Evolutionary conservation across 176 grass and related monocot species (phyloP).

Genomic region (Poa annua): DNA sequence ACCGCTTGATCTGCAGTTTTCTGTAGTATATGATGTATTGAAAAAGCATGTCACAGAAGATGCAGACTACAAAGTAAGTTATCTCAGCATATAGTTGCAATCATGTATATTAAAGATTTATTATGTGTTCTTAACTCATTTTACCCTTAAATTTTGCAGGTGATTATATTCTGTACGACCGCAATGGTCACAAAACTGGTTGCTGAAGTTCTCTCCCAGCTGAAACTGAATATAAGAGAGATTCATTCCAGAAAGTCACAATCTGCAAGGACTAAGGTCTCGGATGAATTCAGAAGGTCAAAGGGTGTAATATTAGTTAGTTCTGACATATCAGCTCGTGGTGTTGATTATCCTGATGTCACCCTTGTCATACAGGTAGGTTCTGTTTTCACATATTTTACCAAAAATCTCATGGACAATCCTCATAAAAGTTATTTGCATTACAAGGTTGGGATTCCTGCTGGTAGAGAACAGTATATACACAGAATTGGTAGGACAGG

Average conservation of each 20-base stretch:
- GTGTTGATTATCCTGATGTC: conserved; percentile 97
- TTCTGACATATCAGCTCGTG: conserved; percentile 93
- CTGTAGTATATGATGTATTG: conserved; percentile 68
- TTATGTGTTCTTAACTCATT: background rate
- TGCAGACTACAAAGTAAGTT: conserved; percentile 82
- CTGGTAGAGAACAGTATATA: conserved; percentile 92
- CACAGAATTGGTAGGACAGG: conserved; percentile 92
- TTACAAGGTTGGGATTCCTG: conserved; percentile 71
- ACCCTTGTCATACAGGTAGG: conserved; percentile 84
- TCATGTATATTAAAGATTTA: conserved; percentile 16
- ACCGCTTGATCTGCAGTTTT: conserved; percentile 71
- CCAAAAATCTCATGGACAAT: background rate
- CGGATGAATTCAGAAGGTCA: conserved; percentile 85
- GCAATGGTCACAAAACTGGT: conserved; percentile 89
- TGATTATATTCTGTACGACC: conserved; percentile 95
- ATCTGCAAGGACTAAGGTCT: conserved; percentile 81
- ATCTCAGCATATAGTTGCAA: conserved; percentile 33
- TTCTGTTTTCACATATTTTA: background rate
- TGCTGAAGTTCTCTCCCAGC: conserved; percentile 69
- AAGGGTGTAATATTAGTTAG: conserved; percentile 93
- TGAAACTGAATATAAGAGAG: conserved; percentile 85
- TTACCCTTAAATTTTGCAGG: conserved; percentile 57
- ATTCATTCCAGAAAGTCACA: conserved; percentile 96
- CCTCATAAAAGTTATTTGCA: conserved; percentile 22
- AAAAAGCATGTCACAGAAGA: conserved; percentile 74